phyloP scores from a whole-genome alignment of 768 basidiomycete genomes.

The Boletus huronensis region DNA sequence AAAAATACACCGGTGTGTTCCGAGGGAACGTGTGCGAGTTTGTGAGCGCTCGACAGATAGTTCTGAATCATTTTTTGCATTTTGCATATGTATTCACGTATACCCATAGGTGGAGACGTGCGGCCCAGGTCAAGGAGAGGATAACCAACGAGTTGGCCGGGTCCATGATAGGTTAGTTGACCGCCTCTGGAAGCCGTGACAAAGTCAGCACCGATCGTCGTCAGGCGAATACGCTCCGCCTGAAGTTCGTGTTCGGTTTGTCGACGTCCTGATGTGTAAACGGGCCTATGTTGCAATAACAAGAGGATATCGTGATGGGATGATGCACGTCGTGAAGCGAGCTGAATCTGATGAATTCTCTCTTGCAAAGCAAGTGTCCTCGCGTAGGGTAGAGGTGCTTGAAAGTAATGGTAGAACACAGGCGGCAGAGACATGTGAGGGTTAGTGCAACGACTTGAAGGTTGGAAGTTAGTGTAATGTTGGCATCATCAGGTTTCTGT shows the following conservation, averaged over 20 bases:
- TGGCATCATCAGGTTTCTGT: too few relatives aligned
- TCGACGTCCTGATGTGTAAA: slow-evolving; percentile 92
- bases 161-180: slow-evolving; percentile 95
- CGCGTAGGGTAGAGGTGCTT: slow-evolving; percentile 72
- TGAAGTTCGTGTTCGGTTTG: slow-evolving; percentile 62
- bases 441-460: background rate
- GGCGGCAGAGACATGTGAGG: slow-evolving; percentile 45
- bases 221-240: slow-evolving; percentile 63
- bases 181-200: slow-evolving; percentile 81
- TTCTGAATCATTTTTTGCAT: slow-evolving; percentile 69
- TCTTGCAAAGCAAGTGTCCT: slow-evolving; percentile 70
- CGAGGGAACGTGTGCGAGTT: slow-evolving; percentile 53
- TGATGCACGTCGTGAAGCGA: slow-evolving; percentile 48
- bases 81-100: slow-evolving; percentile 80
- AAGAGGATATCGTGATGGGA: slow-evolving; percentile 61
- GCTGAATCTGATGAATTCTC: slow-evolving; percentile 62
- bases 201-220: slow-evolving; percentile 82
- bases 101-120: slow-evolving; percentile 64
- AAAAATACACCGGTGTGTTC: slow-evolving; percentile 92
- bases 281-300: slow-evolving; percentile 86
- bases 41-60: slow-evolving; percentile 60
- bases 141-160: slow-evolving; percentile 96
- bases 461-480: background rate
- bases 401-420: slow-evolving; percentile 75
- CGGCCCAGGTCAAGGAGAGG: slow-evolving; percentile 88